Percentiles rank a stretch among this genome's conserved stretches.
These are phyloP conservation scores for Penicillium digitatum DNA, from an alignment of 2,329 filamentous ascomycete species.

Conservation along the genomic window DNA sequence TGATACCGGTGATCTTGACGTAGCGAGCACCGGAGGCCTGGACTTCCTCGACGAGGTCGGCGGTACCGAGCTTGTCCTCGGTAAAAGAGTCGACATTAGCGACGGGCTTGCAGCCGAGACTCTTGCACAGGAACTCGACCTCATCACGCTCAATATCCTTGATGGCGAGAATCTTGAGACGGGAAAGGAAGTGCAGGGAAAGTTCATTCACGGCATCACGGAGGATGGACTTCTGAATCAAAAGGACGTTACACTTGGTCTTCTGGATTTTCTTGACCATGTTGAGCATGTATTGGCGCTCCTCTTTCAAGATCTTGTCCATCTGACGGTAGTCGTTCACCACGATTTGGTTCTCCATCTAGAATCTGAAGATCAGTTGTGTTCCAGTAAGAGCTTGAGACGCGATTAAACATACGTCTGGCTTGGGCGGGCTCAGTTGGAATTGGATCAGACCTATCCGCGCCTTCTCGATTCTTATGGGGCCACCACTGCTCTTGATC, in stretches of 20 bases:
- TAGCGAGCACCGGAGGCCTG: slow-evolving; percentile 83
- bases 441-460: slow-evolving; percentile 96
- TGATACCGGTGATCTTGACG: slow-evolving; percentile 92
- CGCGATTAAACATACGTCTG: slow-evolving; percentile 63
- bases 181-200: slow-evolving; percentile 93
- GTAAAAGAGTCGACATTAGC: slow-evolving; percentile 98
- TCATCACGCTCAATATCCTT: slow-evolving; percentile 99
- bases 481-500: slow-evolving; percentile 88
- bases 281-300: slow-evolving; percentile 95
- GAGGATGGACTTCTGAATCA: slow-evolving; percentile 98
- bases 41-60: slow-evolving; percentile 90
- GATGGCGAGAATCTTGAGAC: slow-evolving; percentile 89
- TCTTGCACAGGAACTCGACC: slow-evolving; percentile 99
- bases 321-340: slow-evolving; percentile 99
- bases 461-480: slow-evolving; percentile 92
- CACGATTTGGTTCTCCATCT: slow-evolving; percentile 99
- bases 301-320: slow-evolving; percentile 99
- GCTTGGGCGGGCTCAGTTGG: slow-evolving; percentile 96
- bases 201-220: slow-evolving; percentile 97
- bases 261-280: slow-evolving; percentile 99
- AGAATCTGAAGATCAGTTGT: slow-evolving; percentile 19
- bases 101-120: slow-evolving; percentile 96
- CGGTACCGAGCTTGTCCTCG: slow-evolving; percentile 93
- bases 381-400: neutral
- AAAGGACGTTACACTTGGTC: slow-evolving; percentile 96